Evolutionary conservation across 2,329 filamentous ascomycete genomes (phyloP).

Genomic region (Talaromyces amestolkiae): DNA sequence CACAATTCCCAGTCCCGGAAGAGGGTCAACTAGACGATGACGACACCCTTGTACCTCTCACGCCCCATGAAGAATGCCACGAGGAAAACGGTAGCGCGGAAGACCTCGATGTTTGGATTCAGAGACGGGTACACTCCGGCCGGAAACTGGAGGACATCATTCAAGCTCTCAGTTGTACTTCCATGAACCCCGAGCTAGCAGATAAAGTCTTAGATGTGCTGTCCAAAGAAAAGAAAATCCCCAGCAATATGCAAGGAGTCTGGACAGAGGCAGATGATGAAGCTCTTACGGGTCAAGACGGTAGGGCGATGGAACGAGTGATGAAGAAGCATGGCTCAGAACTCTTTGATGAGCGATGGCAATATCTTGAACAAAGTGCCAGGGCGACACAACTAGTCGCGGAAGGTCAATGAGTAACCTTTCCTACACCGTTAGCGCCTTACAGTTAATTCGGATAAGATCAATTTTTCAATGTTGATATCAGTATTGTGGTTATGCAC

Average conservation of each 20-base stretch:
- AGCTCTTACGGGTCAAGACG: constrained; percentile 34
- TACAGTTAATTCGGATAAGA: not conserved
- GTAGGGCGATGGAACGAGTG: constrained; percentile 34
- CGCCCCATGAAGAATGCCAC: not conserved
- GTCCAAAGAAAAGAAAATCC: constrained; percentile 35
- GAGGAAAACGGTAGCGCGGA: constrained; percentile 13
- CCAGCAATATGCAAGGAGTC: constrained; percentile 43
- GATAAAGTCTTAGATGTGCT: constrained; percentile 36
- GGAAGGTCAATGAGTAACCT: not conserved
- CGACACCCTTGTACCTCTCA: constrained; percentile 20
- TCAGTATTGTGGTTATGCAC: not conserved
- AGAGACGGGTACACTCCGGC: constrained; percentile 31
- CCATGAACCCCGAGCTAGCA: constrained; percentile 40
- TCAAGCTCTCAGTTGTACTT: constrained; percentile 39
- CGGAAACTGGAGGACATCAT: constrained; percentile 33
- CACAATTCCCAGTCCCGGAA: constrained; percentile 16
- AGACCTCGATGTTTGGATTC: constrained; percentile 37
- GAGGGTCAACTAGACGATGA: constrained; percentile 10
- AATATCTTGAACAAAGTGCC: constrained; percentile 31
- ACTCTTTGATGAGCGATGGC: constrained; percentile 34
- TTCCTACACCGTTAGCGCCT: not conserved
- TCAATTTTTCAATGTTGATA: not conserved
- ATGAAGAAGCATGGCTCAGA: constrained; percentile 47
- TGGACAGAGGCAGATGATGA: constrained; percentile 50
- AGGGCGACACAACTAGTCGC: not conserved